Evolutionary conservation across 2,329 filamentous ascomycete species (phyloP), one percentile per base, ranked within the genome.

Genomic region (Neonectria faginata): DNA sequence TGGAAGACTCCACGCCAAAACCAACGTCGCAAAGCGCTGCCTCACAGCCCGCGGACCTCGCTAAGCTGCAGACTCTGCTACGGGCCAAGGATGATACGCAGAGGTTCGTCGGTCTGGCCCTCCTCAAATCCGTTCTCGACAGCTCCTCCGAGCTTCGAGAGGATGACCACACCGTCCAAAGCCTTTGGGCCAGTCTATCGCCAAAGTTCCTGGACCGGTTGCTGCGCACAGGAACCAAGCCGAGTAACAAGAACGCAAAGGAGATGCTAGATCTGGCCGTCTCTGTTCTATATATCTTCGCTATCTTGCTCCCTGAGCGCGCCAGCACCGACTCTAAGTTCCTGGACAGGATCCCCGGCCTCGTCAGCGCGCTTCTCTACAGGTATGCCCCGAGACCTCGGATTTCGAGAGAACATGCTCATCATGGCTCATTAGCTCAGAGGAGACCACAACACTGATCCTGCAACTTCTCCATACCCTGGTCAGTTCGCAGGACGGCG

Each of bases 71-170:
- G 67, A 72, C 79, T 1, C 82, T 91, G 3, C 82, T 92, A 36
- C 80, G 81, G 58, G 78, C 86, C 58, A 88, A 87, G 65, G 85
- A 91, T 73, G 89, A 92, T 73, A 92, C 90, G 0, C 87, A 88
- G 20, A 85, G 88, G 71, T 91, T 92, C 69, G 89, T 91, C 42
- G 90, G 89, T 8, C 80, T 92, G 22, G 88, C 89, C 1, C 81
- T 92, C 22, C 82, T 92, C 55, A 90, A 89, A 71, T 86, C 87
- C n/a, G 78, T 90, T 12, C 81, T 92, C 33, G 89, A 91, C 75
- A 88, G 87, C 73, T 84, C 86, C 6, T 77, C 82, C 22, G 76
- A 82, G n/a, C 76, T 89, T 22, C 82, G 82, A 48, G 77, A 82
- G 57, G 82, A 89, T 75, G 78, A 81, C 10, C 76, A 77, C 2